Conservation (phyloP, 371 early-diverging fungal species). For the Saksenaea vasiformis region DNA sequence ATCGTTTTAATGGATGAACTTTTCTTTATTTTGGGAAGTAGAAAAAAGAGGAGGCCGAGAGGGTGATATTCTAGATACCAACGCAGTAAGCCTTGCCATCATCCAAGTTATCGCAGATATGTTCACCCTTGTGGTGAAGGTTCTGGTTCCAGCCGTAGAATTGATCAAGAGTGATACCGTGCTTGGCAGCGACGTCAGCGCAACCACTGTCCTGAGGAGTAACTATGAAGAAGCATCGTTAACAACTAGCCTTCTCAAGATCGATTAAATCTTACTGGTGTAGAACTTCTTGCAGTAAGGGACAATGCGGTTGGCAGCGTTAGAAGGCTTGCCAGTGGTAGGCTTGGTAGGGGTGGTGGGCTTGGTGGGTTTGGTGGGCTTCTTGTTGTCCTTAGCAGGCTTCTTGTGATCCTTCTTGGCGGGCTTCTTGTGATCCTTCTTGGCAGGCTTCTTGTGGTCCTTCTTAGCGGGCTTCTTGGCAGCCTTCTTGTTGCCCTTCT, state of each 20-base stretch:
- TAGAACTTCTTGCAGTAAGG: conserved; percentile 35
- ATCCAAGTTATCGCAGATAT: conserved; percentile 40
- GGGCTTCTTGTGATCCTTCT: conserved; percentile 18
- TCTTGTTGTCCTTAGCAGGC: conserved; percentile 25
- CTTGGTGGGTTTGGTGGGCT: conserved; percentile 21
- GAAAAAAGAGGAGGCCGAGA: neutral
- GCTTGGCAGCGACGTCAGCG: conserved; percentile 25
- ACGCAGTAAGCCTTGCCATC: conserved; percentile 41
- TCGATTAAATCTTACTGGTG: neutral
- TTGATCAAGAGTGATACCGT: conserved; percentile 18
- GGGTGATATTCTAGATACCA: conserved; percentile 1
- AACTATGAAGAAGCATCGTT: conserved; percentile 2
- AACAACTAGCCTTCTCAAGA: neutral
- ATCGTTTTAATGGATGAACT: neutral
- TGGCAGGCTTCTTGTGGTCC: conserved; percentile 15
- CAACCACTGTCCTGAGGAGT: conserved; percentile 22
- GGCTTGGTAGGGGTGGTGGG: conserved; percentile 13
- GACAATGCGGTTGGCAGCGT: conserved; percentile 16
- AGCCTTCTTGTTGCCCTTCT: conserved; percentile 10
- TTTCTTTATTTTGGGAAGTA: neutral
- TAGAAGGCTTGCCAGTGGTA: conserved; percentile 15
- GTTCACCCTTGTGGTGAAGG: conserved; percentile 31
- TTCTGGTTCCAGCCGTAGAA: conserved; percentile 36
- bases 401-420: conserved; percentile 23
- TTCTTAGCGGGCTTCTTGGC: conserved; percentile 17